Base-by-base conservation (phyloP, 345 rosid species). In the Angophora floribunda region DNA sequence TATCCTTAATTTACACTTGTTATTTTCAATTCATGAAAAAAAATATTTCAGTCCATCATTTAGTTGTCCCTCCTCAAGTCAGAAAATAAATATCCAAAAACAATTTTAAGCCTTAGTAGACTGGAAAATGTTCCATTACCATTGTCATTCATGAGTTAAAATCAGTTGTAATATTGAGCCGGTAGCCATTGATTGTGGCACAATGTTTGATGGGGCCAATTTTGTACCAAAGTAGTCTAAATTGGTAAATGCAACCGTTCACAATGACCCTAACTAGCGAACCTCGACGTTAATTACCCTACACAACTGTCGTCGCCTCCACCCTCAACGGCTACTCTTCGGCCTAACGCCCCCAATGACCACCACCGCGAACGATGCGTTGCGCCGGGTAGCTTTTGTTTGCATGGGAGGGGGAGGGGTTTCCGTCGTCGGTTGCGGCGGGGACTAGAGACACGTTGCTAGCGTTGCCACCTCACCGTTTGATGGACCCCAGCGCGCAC, bases 11-110 rank as follows among this genome's bases (percentile, higher is more conserved):
- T 7, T 2, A 63, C 13, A 13, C 19, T 63, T 3, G 4, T n/a
- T n/a, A 63, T 61, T 28, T 12, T n/a, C 7, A 61, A 1, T 5
- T 2, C 30, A 28, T 59, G 14, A 2, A 11, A 59, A 59, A 26
- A 1, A 2, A 0, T 36, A 36, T 13, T 61, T 63, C 9, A 1
- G 7, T 6, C 3, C 36, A n/a, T 63, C 4, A 13, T 14, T 7
- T 7, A 7, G 4, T 6, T 63, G n/a, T 63, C 36, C 4, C 41
- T 36, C 41, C 41, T 36, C 41, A 36, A 36, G 41, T 15, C 5
- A 0, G 2, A n/a, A 63, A 63, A 1, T 0, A 8, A 14, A 28
- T 63, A 13, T n/a, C 36, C 2, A 7, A 14, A 63, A 13, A 5
- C 13, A 14, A 7, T 63, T 36, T 36, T 36, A 36, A 36, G 41